Evolutionary conservation across 306 rosid genomes (phyloP), one percentile per base, ranked within the genome.

Genomic region (Quillaja saponaria): DNA sequence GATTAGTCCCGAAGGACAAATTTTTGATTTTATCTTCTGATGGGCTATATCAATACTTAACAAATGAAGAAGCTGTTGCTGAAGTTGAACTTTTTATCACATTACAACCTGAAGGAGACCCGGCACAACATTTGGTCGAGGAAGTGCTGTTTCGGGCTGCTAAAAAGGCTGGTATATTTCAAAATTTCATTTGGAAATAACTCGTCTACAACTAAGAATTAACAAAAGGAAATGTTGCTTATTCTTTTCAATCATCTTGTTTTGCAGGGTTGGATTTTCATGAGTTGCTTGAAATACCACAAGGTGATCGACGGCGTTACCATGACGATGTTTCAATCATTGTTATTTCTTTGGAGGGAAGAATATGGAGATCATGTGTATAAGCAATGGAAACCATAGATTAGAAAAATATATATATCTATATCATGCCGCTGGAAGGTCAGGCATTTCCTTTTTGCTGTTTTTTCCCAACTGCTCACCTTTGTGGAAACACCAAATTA

Each of bases 301-400:
- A 89, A 49, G 99, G 99, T 1, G 97, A 94, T 21, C 77, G 99
- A 64, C 84, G 99, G 71, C 91, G 90, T 44, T 94, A 89, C 81
- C 99, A 94, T 5, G 99, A 94, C 50, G 99, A 94, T 69, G 91
- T 94, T 67, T 94, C 99, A 13, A 81, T 94, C 71, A 89, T 94
- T 62, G 99, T 94, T 50, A 94, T 94, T 58, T 94, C 99, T 18
- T 85, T 94, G 85, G 99, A 94, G 64, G 99, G 99, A 79, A 83
- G 86, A 76, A 94, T 94, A 67, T 94, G 99, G 99, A 89, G 95
- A 85, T 94, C 95, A 38, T 89, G 97, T 80, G 96, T 89, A 82
- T 83, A 81, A 80, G 67, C 58, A 76, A 55, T 64, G 71, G 74
- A 75, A 81, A 73, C 66, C 74, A 56, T 70, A 21, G 34, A 49